Evolutionary conservation across 2,329 filamentous ascomycete genomes (phyloP), one percentile per base, ranked within the genome.

Genomic region (Aspergillus intermedius): DNA sequence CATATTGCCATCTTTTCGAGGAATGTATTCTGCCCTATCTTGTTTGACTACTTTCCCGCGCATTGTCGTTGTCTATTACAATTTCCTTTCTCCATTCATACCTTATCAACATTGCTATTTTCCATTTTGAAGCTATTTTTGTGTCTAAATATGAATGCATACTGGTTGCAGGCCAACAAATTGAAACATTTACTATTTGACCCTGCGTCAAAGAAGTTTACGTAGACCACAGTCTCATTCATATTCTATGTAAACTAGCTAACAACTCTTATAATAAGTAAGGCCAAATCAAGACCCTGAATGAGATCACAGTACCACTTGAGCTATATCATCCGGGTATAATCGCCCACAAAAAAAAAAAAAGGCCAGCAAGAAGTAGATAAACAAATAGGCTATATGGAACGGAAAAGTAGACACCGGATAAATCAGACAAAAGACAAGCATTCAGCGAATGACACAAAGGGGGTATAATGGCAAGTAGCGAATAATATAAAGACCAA

Each of bases 391-490:
- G 10, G 2, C 25, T 10, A 30, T 10, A 12, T 30, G 9, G 25
- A 30, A 30, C 25, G 10, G 25, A 30, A 30, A 12, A 4, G 25
- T 30, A 12, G 10, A 37, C 7, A 37, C 34, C 17, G n/a, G 17
- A 8, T 37, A 7, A 15, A 19, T 9, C 17, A n/a, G 17, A 19
- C 5, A 40, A 17, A 12, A 19, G 19, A 40, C 12, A 7, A 40
- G 19, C 8, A 40, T 19, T 17, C 4, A 49, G 46, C 42, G 46
- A 50, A 45, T 40, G 42, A 43, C 45, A 35, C 23, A 30, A 37
- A 19, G 37, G 51, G 51, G 52, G 49, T 54, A 54, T 54, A 52
- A 44, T 50, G 44, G 40, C 47, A 49, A 49, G 22, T 30, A 37
- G 34, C 17, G 6, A 22, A 42, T 4, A 42, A 21, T 23, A 42